Percentiles rank a stretch among this genome's conserved stretches.
Evolutionary conservation across 768 basidiomycete species (phyloP).

Genomic region (Pleurotus ostreatus): DNA sequence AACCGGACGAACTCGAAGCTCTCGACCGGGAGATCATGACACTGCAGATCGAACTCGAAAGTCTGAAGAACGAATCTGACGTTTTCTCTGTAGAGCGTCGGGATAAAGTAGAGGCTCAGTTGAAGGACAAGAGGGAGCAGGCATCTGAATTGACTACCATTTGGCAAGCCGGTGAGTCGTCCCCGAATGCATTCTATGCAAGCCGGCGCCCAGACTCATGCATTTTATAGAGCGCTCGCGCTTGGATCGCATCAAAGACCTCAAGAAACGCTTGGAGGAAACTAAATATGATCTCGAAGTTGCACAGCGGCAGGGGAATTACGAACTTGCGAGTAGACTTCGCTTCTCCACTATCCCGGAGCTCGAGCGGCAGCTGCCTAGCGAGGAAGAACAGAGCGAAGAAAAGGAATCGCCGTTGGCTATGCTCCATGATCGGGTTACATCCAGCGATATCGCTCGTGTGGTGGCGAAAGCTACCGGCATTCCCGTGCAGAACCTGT

Average conservation of each 20-base stretch:
- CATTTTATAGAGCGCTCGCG: constrained; percentile 55
- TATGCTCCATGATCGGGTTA: constrained; percentile 84
- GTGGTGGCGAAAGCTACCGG: constrained; percentile 89
- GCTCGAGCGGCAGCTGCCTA: constrained; percentile 66
- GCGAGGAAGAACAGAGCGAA: constrained; percentile 38
- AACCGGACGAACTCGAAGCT: constrained; percentile 80
- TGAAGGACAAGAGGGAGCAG: constrained; percentile 57
- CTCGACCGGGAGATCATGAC: constrained; percentile 84
- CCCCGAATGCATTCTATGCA: background rate
- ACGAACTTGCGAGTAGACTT: constrained; percentile 77
- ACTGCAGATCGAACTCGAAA: constrained; percentile 85
- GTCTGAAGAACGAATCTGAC: constrained; percentile 84
- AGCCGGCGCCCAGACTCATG: background rate
- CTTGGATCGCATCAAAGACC: constrained; percentile 65
- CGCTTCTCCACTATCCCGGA: constrained; percentile 85
- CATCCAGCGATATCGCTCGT: constrained; percentile 82
- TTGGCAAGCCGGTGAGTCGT: constrained; percentile 66
- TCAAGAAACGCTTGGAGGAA: constrained; percentile 72
- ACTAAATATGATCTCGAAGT: constrained; percentile 86
- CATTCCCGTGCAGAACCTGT: constrained; percentile 82
- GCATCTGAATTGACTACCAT: constrained; percentile 56
- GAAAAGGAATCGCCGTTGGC: constrained; percentile 47
- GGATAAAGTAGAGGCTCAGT: constrained; percentile 58
- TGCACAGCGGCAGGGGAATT: constrained; percentile 86
- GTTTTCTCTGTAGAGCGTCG: constrained; percentile 77